A percentile compares a stretch with the other conserved stretches of the same genome.
Conservation (phyloP, 345 rosid genomes). For the Psidium friedrichsthalianum region DNA sequence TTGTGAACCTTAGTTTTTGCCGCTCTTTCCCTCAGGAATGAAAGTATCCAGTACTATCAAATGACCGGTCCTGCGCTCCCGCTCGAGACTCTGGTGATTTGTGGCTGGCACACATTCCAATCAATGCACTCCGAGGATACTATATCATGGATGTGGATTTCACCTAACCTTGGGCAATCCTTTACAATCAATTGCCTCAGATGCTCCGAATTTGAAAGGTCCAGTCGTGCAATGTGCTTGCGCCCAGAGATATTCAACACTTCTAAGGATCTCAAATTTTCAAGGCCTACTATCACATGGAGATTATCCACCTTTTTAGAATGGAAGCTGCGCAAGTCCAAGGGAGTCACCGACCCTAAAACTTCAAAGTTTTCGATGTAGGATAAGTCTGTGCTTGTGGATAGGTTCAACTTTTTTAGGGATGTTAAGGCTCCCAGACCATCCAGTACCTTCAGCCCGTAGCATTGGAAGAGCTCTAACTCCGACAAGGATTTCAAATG, state of each 20-base stretch:
- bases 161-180: neutral
- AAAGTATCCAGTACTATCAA: no score
- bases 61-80: no score
- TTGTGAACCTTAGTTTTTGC: neutral
- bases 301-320: no score
- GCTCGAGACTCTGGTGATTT: neutral
- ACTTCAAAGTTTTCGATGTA: no score
- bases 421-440: no score
- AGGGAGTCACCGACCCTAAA: no score
- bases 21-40: neutral
- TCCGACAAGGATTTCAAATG: no score
- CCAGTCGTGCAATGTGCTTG: neutral
- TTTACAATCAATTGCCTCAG: neutral
- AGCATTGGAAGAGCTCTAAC: no score
- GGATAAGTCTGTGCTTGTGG: no score
- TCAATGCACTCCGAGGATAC: neutral
- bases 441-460: fast-evolving
- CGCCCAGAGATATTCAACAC: neutral
- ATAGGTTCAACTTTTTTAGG: no score
- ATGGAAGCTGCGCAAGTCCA: no score
- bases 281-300: no score
- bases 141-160: neutral
- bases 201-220: neutral
- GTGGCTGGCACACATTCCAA: neutral
- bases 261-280: neutral